phyloP scores from a whole-genome alignment of 116 monocot genomes.

The Cymodocea nodosa region DNA sequence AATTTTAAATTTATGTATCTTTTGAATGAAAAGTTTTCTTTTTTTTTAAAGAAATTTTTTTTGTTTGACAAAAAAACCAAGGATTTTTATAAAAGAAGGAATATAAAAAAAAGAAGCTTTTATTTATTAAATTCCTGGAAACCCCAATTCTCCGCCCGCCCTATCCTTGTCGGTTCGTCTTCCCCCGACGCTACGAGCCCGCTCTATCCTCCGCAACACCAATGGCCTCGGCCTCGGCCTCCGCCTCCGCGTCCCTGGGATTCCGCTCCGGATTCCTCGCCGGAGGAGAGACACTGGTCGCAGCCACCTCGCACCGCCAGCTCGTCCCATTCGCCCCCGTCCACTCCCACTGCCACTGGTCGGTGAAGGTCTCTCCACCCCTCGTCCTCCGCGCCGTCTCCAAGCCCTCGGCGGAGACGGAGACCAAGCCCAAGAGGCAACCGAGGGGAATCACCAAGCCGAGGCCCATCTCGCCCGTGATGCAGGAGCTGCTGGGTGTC shows the following conservation, averaged over 20 bases:
- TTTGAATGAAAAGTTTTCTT: too few relatives aligned
- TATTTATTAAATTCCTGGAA: too few relatives aligned
- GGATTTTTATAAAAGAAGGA: too few relatives aligned
- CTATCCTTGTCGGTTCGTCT: neutral
- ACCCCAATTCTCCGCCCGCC: too few relatives aligned
- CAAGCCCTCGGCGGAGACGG: constrained; percentile 15
- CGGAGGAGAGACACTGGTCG: neutral
- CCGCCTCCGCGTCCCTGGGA: neutral
- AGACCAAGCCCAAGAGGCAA: constrained; percentile 19
- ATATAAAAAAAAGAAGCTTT: too few relatives aligned
- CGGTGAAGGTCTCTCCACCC: neutral
- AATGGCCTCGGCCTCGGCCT: neutral
- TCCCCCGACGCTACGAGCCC: neutral
- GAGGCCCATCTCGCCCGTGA: constrained; percentile 54
- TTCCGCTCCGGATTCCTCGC: neutral
- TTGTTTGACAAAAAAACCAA: too few relatives aligned
- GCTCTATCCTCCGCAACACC: neutral
- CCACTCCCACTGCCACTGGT: neutral
- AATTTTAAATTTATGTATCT: too few relatives aligned
- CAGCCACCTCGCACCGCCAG: neutral
- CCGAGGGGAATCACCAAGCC: constrained; percentile 77
- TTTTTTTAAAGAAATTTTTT: too few relatives aligned
- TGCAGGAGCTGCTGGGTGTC: constrained; percentile 70
- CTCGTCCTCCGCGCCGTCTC: constrained; percentile 18
- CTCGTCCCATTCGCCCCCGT: neutral